Conservation (phyloP, 768 basidiomycete genomes). For the Leccinum variicolor region DNA sequence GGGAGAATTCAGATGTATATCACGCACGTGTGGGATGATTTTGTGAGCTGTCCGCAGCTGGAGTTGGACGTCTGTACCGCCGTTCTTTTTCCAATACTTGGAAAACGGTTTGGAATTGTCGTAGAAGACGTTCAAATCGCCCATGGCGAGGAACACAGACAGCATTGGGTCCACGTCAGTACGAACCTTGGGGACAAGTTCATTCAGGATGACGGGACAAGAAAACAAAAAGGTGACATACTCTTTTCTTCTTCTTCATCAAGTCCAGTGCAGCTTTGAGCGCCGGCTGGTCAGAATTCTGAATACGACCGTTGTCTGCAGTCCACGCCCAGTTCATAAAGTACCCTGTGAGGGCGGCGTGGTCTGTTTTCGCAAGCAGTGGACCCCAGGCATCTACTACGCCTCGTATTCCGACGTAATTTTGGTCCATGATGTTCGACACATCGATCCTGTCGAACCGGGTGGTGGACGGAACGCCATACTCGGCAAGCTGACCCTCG, state of each 20-base stretch:
- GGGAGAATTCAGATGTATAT: not conserved
- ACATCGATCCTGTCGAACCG: conserved; percentile 47
- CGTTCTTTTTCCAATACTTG: conserved; percentile 31
- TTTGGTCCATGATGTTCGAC: conserved; percentile 44
- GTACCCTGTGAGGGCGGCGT: conserved; percentile 38
- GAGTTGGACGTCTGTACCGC: conserved; percentile 20
- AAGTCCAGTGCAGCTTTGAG: conserved; percentile 1
- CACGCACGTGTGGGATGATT: conserved; percentile 40
- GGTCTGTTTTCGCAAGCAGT: conserved; percentile 29
- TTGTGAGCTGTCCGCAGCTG: conserved; percentile 26
- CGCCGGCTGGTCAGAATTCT: conserved; percentile 1
- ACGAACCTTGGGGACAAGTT: conserved; percentile 15
- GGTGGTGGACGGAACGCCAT: conserved; percentile 21
- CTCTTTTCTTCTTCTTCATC: conserved; percentile 18
- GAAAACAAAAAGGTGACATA: not conserved
- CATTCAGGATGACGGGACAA: not conserved
- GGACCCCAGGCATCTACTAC: conserved; percentile 38
- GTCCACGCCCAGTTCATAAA: conserved; percentile 45
- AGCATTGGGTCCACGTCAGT: not conserved
- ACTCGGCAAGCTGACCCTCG: conserved; percentile 10
- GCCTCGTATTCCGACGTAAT: conserved; percentile 37
- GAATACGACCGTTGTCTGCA: conserved; percentile 1
- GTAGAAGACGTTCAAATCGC: conserved; percentile 23
- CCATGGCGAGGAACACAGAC: conserved; percentile 5
- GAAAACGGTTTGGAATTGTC: conserved; percentile 38